Percentiles rank a stretch among this genome's conserved stretches.
phyloP scores from a whole-genome alignment of 768 basidiomycete genomes.

The Phylloporus rhodoxanthus region DNA sequence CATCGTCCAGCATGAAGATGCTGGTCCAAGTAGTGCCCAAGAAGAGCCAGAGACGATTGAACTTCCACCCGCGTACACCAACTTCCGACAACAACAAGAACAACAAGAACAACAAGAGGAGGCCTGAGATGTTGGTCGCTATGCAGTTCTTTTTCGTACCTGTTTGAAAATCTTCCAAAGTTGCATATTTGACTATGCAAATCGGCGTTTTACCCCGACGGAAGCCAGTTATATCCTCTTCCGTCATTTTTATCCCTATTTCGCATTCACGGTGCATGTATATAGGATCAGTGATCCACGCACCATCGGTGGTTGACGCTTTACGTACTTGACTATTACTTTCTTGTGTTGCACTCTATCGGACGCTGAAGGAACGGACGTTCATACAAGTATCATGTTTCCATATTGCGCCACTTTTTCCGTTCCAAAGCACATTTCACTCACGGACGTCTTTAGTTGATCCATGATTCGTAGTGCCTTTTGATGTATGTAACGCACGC shows the following conservation, averaged over 20 bases:
- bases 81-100: conserved; percentile 32
- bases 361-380: conserved; percentile 10
- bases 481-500: not conserved
- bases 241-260: not conserved
- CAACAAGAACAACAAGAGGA: not conserved
- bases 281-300: not conserved
- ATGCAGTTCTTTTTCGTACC: not conserved
- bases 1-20: conserved; percentile 82
- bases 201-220: not conserved
- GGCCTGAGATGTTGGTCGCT: not conserved
- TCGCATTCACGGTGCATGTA: conserved; percentile 1
- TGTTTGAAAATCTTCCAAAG: not conserved
- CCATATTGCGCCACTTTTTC: not conserved
- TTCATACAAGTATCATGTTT: not conserved
- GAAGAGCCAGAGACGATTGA: conserved; percentile 65
- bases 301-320: not conserved
- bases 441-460: not conserved
- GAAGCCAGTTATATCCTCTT: conserved; percentile 4
- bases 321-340: not conserved
- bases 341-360: conserved; percentile 1
- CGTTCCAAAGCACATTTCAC: not conserved
- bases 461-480: not conserved
- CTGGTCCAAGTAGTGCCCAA: conserved; percentile 39
- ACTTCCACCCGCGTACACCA: conserved; percentile 77
- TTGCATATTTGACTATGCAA: not conserved